phyloP scores from a whole-genome alignment of 495 filamentous ascomycete species.

The Annulohypoxylon moriforme region DNA sequence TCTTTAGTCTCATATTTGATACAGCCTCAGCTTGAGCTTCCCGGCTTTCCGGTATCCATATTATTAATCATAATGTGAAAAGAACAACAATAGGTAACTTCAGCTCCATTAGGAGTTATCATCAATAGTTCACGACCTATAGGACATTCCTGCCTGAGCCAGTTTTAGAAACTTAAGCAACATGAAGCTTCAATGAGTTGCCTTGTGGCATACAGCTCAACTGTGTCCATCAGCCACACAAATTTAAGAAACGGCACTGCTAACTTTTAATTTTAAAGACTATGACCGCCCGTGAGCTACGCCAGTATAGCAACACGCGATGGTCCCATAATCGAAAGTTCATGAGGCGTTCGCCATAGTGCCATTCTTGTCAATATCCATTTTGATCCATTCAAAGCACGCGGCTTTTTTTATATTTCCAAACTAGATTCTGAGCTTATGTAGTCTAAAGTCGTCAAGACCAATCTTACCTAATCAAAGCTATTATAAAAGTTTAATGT shows the following conservation, averaged over 20 bases:
- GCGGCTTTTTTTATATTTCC: too few species aligned
- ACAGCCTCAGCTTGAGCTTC: not conserved
- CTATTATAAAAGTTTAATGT: too few species aligned
- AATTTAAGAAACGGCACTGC: not conserved
- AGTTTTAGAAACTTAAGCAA: not conserved
- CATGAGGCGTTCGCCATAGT: not conserved
- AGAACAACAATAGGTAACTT: not conserved
- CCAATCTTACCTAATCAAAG: too few species aligned
- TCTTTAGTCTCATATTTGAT: not conserved
- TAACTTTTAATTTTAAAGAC: not conserved
- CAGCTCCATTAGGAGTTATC: not conserved
- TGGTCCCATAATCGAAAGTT: slow-evolving; percentile 13
- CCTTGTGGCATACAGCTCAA: not conserved
- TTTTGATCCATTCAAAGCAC: not conserved
- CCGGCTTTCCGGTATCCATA: not conserved
- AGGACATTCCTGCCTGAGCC: not conserved
- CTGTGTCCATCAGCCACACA: not conserved
- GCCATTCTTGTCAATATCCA: not conserved
- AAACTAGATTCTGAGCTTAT: too few species aligned
- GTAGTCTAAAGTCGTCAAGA: too few species aligned
- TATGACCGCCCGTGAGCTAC: not conserved
- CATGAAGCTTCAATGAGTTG: not conserved
- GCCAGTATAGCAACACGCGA: not conserved
- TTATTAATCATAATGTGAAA: not conserved
- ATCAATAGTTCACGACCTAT: too few species aligned